These are phyloP conservation scores for Elaeis oleifera DNA, from an alignment of 202 grass and related monocot genomes.

Conservation along the genomic window DNA sequence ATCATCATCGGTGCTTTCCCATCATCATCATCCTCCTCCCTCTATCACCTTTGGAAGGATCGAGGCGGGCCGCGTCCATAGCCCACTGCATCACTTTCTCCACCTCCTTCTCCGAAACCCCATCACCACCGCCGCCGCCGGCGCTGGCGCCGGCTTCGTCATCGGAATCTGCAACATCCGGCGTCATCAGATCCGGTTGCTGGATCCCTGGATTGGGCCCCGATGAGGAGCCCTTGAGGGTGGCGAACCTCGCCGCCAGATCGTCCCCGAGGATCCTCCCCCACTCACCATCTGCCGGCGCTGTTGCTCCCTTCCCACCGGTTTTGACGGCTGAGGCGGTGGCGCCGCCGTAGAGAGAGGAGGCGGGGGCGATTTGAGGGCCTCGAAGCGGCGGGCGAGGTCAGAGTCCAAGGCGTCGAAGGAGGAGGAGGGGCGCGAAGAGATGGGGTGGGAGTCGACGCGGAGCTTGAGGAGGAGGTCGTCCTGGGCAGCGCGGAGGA, in stretches of 20 bases:
- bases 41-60: slow-evolving; percentile 9
- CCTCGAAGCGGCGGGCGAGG: slow-evolving; percentile 54
- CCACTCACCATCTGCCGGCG: background rate
- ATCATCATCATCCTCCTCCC: slow-evolving; percentile 14
- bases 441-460: background rate
- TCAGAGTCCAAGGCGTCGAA: slow-evolving; percentile 33
- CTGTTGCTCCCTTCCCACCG: background rate
- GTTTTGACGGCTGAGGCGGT: slow-evolving; percentile 2
- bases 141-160: slow-evolving; percentile 13
- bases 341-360: background rate
- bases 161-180: slow-evolving; percentile 11
- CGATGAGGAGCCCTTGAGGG: slow-evolving; percentile 36
- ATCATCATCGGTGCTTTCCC: slow-evolving; percentile 19
- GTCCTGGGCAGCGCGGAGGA: slow-evolving; percentile 13
- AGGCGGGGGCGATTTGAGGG: slow-evolving; percentile 34
- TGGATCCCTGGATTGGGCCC: background rate
- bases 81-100: slow-evolving; percentile 86
- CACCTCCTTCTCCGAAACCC: slow-evolving; percentile 35
- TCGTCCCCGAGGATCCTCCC: slow-evolving; percentile 26
- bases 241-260: slow-evolving; percentile 42
- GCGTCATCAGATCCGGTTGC: background rate
- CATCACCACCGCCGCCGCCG: slow-evolving; percentile 1
- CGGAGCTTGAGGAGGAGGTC: slow-evolving; percentile 18
- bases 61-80: slow-evolving; percentile 53
- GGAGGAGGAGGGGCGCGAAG: slow-evolving; percentile 3